A percentile compares a stretch with the other conserved stretches of the same genome.
phyloP scores from a whole-genome alignment of 192 early-diverging fungal genomes.

The Jimgerdemannia lactiflua region DNA sequence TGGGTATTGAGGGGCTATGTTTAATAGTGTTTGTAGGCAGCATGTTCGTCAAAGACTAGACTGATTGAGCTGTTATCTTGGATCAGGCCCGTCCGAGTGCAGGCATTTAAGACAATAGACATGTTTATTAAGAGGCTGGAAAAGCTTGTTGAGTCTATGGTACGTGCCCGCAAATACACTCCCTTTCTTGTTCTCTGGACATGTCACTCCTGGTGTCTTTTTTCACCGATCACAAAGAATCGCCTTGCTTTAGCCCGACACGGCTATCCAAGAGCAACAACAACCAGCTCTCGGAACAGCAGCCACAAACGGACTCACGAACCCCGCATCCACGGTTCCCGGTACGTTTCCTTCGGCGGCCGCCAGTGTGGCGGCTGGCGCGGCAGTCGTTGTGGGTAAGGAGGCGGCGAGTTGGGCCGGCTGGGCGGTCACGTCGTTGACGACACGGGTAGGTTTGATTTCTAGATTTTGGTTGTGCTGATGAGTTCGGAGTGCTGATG shows the following conservation, averaged over 20 bases:
- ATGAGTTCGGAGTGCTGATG: neutral
- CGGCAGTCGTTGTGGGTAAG: constrained; percentile 40
- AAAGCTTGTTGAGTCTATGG: constrained; percentile 65
- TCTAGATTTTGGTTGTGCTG: neutral
- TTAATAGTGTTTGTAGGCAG: neutral
- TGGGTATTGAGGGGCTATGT: constrained; percentile 22
- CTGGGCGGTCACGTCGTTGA: constrained; percentile 86
- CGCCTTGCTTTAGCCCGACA: constrained; percentile 42
- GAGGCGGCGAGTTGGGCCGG: constrained; percentile 76
- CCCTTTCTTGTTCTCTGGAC: neutral
- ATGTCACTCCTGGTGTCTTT: neutral
- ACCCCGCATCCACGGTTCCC: neutral
- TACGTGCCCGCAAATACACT: neutral
- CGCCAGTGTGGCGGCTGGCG: constrained; percentile 15
- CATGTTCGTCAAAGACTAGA: neutral
- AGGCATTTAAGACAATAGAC: constrained; percentile 78
- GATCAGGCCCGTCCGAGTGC: constrained; percentile 66
- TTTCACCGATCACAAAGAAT: neutral
- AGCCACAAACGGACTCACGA: constrained; percentile 20
- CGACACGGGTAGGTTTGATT: constrained; percentile 40
- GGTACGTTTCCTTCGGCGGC: constrained; percentile 17
- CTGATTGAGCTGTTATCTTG: constrained; percentile 21
- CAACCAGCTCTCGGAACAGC: constrained; percentile 27
- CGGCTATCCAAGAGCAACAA: constrained; percentile 30
- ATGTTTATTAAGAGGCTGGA: constrained; percentile 67